A percentile compares a stretch with the other conserved stretches of the same genome.
phyloP scores from a whole-genome alignment of 768 basidiomycete species.

The Amanita subjunquillea region DNA sequence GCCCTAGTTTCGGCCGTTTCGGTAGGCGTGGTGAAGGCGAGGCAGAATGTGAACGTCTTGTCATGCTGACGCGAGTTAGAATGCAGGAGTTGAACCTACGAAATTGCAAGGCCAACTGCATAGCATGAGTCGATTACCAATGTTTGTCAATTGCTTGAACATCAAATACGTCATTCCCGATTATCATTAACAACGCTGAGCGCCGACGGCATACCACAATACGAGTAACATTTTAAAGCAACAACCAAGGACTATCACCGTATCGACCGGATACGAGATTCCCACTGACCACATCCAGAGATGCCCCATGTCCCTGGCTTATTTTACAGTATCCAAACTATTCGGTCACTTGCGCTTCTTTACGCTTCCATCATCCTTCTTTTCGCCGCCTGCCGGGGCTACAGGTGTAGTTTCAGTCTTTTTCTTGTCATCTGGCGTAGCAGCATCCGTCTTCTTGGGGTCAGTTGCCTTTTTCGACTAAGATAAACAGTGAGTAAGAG shows the following conservation, averaged over 20 bases:
- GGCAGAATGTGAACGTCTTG: slow-evolving; percentile 38
- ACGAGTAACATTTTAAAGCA: not conserved
- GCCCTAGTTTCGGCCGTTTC: slow-evolving; percentile 48
- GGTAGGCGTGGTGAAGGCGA: slow-evolving; percentile 36
- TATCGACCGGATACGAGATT: not conserved
- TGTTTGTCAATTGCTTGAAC: not conserved
- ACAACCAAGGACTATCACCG: not conserved
- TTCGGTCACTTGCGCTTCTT: slow-evolving; percentile 56
- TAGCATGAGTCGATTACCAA: not conserved
- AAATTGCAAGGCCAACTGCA: not conserved
- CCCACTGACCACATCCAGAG: not conserved
- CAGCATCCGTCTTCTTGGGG: slow-evolving; percentile 68
- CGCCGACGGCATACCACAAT: not conserved
- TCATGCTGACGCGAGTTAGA: slow-evolving; percentile 25
- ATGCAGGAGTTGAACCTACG: not conserved
- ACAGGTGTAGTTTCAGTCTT: slow-evolving; percentile 56
- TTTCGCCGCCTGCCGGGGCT: slow-evolving; percentile 62
- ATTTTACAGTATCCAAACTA: not conserved
- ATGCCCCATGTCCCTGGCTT: not conserved
- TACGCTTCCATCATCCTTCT: slow-evolving; percentile 55
- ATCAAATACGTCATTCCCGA: not conserved
- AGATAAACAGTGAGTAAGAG: slow-evolving; percentile 1
- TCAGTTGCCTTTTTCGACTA: slow-evolving; percentile 28
- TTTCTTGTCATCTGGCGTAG: slow-evolving; percentile 54
- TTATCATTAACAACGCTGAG: not conserved